A percentile compares a stretch with the other conserved stretches of the same genome.
Evolutionary conservation across 345 rosid genomes (phyloP).

Genomic region (Diplotaxis tenuifolia): DNA sequence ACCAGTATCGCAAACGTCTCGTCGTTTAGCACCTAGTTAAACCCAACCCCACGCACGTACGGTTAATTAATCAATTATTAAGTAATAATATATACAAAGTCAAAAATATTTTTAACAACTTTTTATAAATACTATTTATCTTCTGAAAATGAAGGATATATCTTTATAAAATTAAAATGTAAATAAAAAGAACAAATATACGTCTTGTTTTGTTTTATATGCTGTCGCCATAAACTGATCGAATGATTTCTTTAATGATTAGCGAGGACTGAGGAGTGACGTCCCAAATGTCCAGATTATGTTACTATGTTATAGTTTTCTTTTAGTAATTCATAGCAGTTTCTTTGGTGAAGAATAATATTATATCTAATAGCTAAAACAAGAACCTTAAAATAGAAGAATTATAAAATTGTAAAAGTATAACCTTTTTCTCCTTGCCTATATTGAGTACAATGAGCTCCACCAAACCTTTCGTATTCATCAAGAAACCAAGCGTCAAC

Average conservation of each 20-base stretch:
- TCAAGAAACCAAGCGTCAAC: conserved; percentile 70
- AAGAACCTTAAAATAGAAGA: conserved; percentile 8
- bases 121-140: neutral
- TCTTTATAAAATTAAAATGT: neutral
- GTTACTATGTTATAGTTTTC: neutral
- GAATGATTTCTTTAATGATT: neutral
- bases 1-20: conserved; percentile 75
- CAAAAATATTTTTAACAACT: neutral
- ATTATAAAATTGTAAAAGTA: neutral
- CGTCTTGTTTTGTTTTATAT: neutral
- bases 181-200: too few relatives aligned
- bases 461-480: conserved; percentile 80
- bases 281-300: neutral
- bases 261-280: neutral
- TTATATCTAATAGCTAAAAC: neutral
- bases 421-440: conserved; percentile 81
- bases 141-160: neutral
- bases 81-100: too few relatives aligned
- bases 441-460: conserved; percentile 52
- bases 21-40: conserved; percentile 67
- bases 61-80: neutral
- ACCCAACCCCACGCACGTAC: conserved; percentile 8
- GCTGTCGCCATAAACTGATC: neutral
- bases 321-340: neutral
- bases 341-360: neutral